A percentile compares a stretch with the other conserved stretches of the same genome.
Evolutionary conservation across 1,284 basidiomycete species (phyloP).

Genomic region (Ceratobasidium sp.): DNA sequence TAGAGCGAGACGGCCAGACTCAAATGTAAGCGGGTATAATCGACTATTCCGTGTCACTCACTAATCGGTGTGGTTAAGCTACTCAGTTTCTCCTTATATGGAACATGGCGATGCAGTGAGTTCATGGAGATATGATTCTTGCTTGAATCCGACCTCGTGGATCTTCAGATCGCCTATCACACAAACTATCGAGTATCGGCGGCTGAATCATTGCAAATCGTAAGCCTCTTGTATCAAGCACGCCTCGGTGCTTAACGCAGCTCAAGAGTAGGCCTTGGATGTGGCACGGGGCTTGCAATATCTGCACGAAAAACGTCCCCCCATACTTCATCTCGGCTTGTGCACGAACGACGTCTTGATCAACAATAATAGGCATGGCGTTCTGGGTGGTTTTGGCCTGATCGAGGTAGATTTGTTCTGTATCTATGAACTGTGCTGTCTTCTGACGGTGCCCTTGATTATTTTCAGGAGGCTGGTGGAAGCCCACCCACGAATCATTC

Average conservation of each 20-base stretch:
- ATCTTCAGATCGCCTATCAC: slow-evolving; percentile 1
- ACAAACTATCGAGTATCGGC: neutral
- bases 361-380: neutral
- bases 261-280: neutral
- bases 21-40: slow-evolving; percentile 8
- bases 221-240: neutral
- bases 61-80: neutral
- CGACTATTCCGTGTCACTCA: neutral
- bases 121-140: neutral
- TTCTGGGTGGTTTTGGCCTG: slow-evolving; percentile 11
- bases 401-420: neutral
- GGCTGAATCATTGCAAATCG: neutral
- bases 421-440: no score
- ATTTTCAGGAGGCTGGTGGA: neutral
- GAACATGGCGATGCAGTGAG: slow-evolving; percentile 12
- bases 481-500: neutral
- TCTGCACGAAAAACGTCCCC: neutral
- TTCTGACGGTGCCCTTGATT: no score
- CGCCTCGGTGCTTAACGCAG: neutral
- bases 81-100: slow-evolving; percentile 3
- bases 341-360: slow-evolving; percentile 16
- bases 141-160: neutral
- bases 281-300: neutral
- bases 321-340: neutral
- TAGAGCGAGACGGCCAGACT: neutral